phyloP scores from a whole-genome alignment of 2,329 filamentous ascomycete genomes.

The Colletotrichum lentis region DNA sequence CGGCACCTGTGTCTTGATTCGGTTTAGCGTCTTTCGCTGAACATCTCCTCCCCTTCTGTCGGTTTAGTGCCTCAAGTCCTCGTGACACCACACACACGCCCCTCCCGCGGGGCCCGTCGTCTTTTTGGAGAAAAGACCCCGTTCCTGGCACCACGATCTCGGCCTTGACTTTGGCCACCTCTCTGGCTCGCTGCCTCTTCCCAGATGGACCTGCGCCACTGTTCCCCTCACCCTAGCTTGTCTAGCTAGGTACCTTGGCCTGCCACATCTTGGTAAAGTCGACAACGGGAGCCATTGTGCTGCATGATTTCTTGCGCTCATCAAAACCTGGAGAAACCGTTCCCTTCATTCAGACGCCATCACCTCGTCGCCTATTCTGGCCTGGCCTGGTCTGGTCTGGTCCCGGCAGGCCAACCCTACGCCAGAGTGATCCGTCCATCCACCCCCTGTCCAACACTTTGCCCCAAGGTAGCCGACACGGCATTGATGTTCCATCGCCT shows the following conservation, averaged over 20 bases:
- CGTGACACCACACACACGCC: constrained; percentile 12
- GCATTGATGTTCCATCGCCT: constrained; percentile 35
- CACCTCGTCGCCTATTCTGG: constrained; percentile 7
- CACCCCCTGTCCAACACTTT: not conserved
- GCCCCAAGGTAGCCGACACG: constrained; percentile 23
- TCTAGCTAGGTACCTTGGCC: not conserved
- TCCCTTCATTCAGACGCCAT: not conserved
- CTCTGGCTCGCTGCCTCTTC: not conserved
- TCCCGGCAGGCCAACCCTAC: constrained; percentile 10
- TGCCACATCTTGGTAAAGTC: not conserved
- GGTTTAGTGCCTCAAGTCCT: not conserved
- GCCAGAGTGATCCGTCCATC: constrained; percentile 1
- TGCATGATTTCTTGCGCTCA: not conserved
- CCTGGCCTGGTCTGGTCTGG: constrained; percentile 3
- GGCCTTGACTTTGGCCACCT: constrained; percentile 7
- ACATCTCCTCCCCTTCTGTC: not conserved
- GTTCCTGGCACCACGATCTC: constrained; percentile 15
- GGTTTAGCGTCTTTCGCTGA: constrained; percentile 2
- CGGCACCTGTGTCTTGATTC: not conserved
- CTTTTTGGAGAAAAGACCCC: not conserved
- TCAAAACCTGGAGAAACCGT: constrained; percentile 8
- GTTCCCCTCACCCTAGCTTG: constrained; percentile 1
- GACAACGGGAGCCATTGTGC: not conserved
- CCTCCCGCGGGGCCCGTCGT: not conserved
- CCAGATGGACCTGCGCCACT: not conserved